These are phyloP conservation scores for Trichosanthes cucumerina DNA, from an alignment of 306 rosid species.

Conservation along the genomic window DNA sequence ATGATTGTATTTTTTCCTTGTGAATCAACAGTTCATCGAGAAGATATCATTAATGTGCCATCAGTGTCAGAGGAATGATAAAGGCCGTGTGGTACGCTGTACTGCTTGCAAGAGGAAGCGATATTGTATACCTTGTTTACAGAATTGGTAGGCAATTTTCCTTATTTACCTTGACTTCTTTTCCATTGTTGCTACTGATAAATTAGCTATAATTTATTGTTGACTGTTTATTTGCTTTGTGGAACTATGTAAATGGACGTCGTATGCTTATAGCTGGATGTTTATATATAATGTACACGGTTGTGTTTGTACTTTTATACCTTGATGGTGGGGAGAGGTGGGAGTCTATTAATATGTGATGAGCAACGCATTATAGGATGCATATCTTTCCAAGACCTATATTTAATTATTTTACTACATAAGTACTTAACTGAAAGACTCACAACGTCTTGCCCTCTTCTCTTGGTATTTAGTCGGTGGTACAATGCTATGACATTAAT, in stretches of 20 bases:
- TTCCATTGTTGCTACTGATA: background rate
- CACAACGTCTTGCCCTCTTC: background rate
- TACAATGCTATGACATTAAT: background rate
- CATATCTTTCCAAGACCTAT: background rate
- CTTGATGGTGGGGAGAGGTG: background rate
- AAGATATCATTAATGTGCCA: conserved; percentile 59
- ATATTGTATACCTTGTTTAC: conserved; percentile 42
- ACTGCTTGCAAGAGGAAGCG: conserved; percentile 35
- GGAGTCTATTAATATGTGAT: background rate
- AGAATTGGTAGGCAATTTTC: conserved; percentile 30
- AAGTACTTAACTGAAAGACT: background rate
- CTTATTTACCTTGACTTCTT: background rate
- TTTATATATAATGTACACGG: background rate
- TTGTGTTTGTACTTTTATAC: background rate
- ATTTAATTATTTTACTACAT: background rate
- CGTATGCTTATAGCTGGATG: background rate
- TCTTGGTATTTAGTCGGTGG: background rate
- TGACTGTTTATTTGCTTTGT: background rate
- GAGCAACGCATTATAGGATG: background rate
- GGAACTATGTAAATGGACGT: background rate
- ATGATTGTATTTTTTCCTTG: background rate
- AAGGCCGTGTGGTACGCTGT: conserved; percentile 62
- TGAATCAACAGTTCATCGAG: conserved; percentile 28
- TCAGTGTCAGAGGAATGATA: conserved; percentile 86
- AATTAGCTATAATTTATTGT: background rate